A percentile compares a stretch with the other conserved stretches of the same genome.
Conservation (phyloP, 768 basidiomycete genomes). For the button mushroom (Agaricus bisporus) region DNA sequence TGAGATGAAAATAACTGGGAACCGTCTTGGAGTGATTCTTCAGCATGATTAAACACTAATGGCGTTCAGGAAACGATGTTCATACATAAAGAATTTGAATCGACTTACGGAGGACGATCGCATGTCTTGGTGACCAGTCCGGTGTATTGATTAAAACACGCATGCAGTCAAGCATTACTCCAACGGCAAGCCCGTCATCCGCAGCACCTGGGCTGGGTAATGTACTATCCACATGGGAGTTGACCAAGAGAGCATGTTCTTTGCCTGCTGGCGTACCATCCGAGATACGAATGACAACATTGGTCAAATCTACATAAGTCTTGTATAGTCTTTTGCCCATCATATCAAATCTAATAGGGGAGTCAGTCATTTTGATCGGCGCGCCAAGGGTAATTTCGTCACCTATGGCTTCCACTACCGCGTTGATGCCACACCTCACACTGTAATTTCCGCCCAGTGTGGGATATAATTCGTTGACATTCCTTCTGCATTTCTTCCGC, state of each 20-base stretch:
- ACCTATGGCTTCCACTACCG: slow-evolving; percentile 87
- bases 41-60: slow-evolving; percentile 90
- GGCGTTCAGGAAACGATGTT: not conserved
- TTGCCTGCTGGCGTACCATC: slow-evolving; percentile 67
- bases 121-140: slow-evolving; percentile 65
- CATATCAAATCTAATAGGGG: slow-evolving; percentile 74
- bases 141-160: slow-evolving; percentile 68
- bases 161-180: slow-evolving; percentile 87
- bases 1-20: slow-evolving; percentile 93
- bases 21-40: slow-evolving; percentile 92
- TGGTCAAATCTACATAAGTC: slow-evolving; percentile 81
- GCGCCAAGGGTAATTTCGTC: slow-evolving; percentile 20
- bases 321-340: slow-evolving; percentile 82
- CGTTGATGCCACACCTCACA: slow-evolving; percentile 91
- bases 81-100: not conserved
- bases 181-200: slow-evolving; percentile 85
- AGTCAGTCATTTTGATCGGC: not conserved
- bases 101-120: slow-evolving; percentile 76
- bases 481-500: slow-evolving; percentile 53
- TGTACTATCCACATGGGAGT: slow-evolving; percentile 86
- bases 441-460: slow-evolving; percentile 55
- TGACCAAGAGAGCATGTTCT: slow-evolving; percentile 80
- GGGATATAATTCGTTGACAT: slow-evolving; percentile 50
- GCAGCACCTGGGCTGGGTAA: slow-evolving; percentile 85
- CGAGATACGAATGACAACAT: slow-evolving; percentile 84